These are phyloP conservation scores for Albizia julibrissin DNA, from an alignment of 306 rosid genomes.

Conservation along the genomic window DNA sequence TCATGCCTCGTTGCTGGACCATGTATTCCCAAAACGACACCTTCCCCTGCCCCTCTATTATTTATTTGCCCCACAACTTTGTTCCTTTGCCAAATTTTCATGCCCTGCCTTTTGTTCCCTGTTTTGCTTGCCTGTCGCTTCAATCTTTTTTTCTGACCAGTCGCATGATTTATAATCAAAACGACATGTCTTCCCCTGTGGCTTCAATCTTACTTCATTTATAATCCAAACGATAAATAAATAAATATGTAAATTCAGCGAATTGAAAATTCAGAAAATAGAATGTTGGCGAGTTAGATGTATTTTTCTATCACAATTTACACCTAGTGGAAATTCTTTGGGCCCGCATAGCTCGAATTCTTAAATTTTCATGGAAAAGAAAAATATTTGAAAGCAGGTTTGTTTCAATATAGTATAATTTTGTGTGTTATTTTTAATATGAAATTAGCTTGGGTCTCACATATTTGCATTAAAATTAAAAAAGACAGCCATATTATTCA, in stretches of 20 bases:
- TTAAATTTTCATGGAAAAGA: neutral
- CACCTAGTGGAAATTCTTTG: neutral
- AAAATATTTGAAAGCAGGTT: neutral
- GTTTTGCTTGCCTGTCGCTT: constrained; percentile 6
- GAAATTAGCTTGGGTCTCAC: neutral
- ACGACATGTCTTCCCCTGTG: neutral
- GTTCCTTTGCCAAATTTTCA: constrained; percentile 42
- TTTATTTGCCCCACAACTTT: neutral
- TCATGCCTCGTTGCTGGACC: constrained; percentile 28
- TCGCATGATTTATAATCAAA: neutral
- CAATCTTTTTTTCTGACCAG: constrained; percentile 30
- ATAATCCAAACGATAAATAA: neutral
- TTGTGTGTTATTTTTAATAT: too few relatives aligned
- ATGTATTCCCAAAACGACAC: constrained; percentile 41
- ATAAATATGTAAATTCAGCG: too few relatives aligned
- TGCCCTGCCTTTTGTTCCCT: constrained; percentile 31
- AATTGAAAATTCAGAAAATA: neutral
- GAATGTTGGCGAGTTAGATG: neutral
- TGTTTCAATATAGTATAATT: neutral
- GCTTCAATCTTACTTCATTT: constrained; percentile 31
- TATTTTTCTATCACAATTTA: too few relatives aligned
- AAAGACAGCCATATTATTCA: neutral
- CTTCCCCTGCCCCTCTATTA: constrained; percentile 30
- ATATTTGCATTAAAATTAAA: too few relatives aligned
- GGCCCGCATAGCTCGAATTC: neutral